These are phyloP conservation scores for Brassica juncea DNA, from an alignment of 345 rosid species.

Conservation along the genomic window DNA sequence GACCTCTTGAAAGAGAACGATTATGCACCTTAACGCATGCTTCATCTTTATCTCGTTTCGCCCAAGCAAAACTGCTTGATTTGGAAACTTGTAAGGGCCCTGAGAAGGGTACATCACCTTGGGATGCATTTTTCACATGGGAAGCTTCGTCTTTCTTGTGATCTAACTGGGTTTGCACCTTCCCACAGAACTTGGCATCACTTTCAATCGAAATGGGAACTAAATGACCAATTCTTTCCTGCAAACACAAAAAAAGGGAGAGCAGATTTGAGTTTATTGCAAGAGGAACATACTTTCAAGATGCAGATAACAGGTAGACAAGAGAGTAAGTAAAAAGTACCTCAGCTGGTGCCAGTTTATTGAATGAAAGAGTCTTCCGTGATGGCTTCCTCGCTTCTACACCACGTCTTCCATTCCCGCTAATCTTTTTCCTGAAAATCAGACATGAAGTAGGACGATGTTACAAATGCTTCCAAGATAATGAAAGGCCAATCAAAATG, in stretches of 20 bases:
- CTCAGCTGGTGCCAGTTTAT: conserved; percentile 76
- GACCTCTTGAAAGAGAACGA: conserved; percentile 69
- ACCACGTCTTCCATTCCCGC: conserved; percentile 58
- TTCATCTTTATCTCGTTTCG: conserved; percentile 70
- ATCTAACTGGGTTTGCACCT: conserved; percentile 48
- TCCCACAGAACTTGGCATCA: conserved; percentile 44
- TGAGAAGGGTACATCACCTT: conserved; percentile 84
- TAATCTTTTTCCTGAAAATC: conserved; percentile 67
- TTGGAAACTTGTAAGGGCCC: conserved; percentile 82
- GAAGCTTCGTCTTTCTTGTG: conserved; percentile 58
- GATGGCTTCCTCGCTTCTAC: conserved; percentile 67
- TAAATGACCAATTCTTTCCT: conserved; percentile 51
- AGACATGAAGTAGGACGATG: conserved; percentile 12
- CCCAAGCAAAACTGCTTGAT: conserved; percentile 97
- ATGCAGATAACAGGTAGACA: conserved; percentile 4
- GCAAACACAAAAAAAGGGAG: conserved; percentile 35
- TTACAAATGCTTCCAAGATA: conserved; percentile 22
- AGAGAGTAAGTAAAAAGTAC: conserved; percentile 42
- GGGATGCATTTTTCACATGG: conserved; percentile 86
- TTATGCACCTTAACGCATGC: conserved; percentile 50
- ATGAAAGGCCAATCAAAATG: conserved; percentile 16
- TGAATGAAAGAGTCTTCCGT: conserved; percentile 56
- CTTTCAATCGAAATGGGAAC: conserved; percentile 37
- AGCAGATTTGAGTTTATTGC: conserved; percentile 11
- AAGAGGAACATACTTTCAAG: conserved; percentile 13